Evolutionary conservation across 2,329 filamentous ascomycete species (phyloP).

Genomic region (Triangularia verruculosa): DNA sequence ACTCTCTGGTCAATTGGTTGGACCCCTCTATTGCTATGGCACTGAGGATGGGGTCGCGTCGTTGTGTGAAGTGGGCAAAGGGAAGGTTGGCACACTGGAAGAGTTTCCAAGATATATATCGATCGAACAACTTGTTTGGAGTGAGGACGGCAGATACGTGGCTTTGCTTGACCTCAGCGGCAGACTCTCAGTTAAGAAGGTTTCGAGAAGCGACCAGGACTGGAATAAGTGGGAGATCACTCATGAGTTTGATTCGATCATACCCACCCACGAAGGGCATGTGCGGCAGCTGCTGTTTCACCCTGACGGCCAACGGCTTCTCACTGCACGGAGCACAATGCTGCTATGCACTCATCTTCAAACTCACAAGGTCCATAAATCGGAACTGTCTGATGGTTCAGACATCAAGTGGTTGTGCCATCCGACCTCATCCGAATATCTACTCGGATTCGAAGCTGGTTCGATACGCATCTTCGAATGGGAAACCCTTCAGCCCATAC

Average conservation of each 20-base stretch:
- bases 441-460: conserved; percentile 1
- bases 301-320: not conserved
- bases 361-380: not conserved
- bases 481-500: not conserved
- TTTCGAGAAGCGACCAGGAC: not conserved
- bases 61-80: conserved; percentile 5
- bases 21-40: conserved; percentile 15
- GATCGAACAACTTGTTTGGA: conserved; percentile 11
- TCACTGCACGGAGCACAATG: not conserved
- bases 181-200: not conserved
- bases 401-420: conserved; percentile 10
- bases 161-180: conserved; percentile 3
- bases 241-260: not conserved
- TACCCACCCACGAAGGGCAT: not conserved
- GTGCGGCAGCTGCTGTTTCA: conserved; percentile 12
- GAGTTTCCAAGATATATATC: conserved; percentile 1
- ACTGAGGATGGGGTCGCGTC: conserved; percentile 12
- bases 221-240: not conserved
- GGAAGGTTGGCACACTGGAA: conserved; percentile 5
- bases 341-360: not conserved
- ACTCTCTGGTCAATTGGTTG: conserved; percentile 5
- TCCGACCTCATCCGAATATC: conserved; percentile 1
- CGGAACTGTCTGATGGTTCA: not conserved
- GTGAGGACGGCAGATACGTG: conserved; percentile 6
- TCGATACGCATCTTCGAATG: not conserved